Conservation (phyloP, 2,329 filamentous ascomycete species). For the Magnaporthiopsis incrustans region DNA sequence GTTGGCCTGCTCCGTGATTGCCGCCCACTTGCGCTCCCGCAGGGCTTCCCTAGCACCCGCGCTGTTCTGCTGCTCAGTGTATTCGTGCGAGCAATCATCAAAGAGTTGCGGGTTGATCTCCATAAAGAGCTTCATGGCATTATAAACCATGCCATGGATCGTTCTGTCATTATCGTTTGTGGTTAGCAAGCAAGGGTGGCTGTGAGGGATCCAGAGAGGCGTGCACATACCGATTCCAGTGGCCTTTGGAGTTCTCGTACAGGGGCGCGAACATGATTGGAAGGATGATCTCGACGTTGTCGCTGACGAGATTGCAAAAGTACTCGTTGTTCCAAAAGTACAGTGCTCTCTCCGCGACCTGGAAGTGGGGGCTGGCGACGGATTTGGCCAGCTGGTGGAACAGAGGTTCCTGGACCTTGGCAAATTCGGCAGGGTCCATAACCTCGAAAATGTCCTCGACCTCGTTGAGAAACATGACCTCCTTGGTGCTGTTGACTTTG, state of each 20-base stretch:
- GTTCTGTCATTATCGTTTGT: conserved; percentile 49
- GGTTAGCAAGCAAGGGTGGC: conserved; percentile 18
- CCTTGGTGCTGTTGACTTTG: conserved; percentile 98
- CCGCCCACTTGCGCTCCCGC: conserved; percentile 84
- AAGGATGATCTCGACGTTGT: conserved; percentile 96
- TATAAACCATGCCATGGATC: conserved; percentile 99
- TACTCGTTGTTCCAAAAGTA: conserved; percentile 99
- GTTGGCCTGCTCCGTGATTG: conserved; percentile 71
- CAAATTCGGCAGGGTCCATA: conserved; percentile 97
- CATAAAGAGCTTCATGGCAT: conserved; percentile 99
- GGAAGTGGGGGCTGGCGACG: conserved; percentile 96
- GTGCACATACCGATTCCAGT: conserved; percentile 79
- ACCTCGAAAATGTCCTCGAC: conserved; percentile 99
- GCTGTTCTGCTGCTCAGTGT: conserved; percentile 91
- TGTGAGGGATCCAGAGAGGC: conserved; percentile 3
- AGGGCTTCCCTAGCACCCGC: conserved; percentile 75
- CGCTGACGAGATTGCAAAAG: conserved; percentile 97
- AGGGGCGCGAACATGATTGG: conserved; percentile 99
- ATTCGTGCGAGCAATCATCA: conserved; percentile 96
- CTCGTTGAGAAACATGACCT: conserved; percentile 99
- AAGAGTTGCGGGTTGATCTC: conserved; percentile 98
- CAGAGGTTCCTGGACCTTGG: conserved; percentile 94
- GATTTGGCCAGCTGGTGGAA: conserved; percentile 98
- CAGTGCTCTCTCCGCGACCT: conserved; percentile 91
- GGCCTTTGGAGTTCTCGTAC: conserved; percentile 97